phyloP scores from a whole-genome alignment of 2,329 filamentous ascomycete genomes.

The Tolypocladium ovalisporum region DNA sequence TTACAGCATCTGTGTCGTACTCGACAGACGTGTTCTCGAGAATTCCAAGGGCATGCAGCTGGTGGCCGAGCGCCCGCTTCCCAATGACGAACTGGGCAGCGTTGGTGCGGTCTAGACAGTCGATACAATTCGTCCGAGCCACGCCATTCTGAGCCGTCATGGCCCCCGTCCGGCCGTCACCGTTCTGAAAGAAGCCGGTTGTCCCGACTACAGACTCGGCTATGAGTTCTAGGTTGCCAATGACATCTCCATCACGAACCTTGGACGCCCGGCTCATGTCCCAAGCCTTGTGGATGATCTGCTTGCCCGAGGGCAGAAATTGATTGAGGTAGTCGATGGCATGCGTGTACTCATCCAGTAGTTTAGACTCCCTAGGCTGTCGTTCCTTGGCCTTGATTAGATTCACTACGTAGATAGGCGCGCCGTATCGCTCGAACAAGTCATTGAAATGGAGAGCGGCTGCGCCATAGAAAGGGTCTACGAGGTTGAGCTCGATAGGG shows the following conservation, averaged over 20 bases:
- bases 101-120: conserved; percentile 94
- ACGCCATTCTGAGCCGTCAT: conserved; percentile 77
- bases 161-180: conserved; percentile 54
- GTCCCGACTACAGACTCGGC: conserved; percentile 75
- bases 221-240: conserved; percentile 80
- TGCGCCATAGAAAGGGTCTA: conserved; percentile 90
- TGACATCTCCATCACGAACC: conserved; percentile 84
- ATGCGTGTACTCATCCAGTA: conserved; percentile 76
- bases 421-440: conserved; percentile 84
- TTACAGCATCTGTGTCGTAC: conserved; percentile 92
- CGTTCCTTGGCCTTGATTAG: conserved; percentile 83
- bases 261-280: conserved; percentile 98
- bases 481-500: conserved; percentile 87
- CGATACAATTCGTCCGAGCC: conserved; percentile 93
- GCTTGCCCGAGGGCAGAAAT: conserved; percentile 71
- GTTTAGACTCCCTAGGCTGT: conserved; percentile 81
- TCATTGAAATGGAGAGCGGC: conserved; percentile 93
- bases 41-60: conserved; percentile 84
- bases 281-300: conserved; percentile 90
- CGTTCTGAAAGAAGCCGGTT: conserved; percentile 94
- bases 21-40: conserved; percentile 69
- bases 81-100: conserved; percentile 97
- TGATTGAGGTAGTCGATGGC: conserved; percentile 91
- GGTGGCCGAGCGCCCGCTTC: conserved; percentile 83
- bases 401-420: conserved; percentile 84